Evolutionary conservation across 2,329 filamentous ascomycete genomes (phyloP), one percentile per base, ranked within the genome.

Genomic region (Pestalotiopsis sp.): DNA sequence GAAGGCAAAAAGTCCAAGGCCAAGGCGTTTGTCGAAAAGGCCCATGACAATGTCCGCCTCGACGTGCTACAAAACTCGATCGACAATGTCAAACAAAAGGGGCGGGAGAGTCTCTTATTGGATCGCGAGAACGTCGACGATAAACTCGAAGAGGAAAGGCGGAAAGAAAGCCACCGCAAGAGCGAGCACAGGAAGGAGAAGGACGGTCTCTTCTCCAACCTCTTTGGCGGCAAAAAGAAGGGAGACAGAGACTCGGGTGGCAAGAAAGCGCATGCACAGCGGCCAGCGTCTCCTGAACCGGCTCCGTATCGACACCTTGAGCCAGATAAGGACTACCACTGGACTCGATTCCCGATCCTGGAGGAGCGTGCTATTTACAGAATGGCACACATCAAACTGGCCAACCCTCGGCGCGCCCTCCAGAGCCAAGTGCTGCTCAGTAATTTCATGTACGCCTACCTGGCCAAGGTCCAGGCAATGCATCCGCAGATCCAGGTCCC

Each of bases 401-500:
- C 96, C n/a, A 98, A 99, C 77, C 96, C 96, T 49, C 91, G 95
- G 59, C 91, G 96, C 68, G 93, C 95, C 56, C 83, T 99, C 65
- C 92, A 97, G 77, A 98, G 95, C 70, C 96, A 99, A 80, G 96
- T 99, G 25, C 85, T 99, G 69, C 88, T 99, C 73, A 98, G 95
- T 82, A 99, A 99, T 80, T 99, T 99, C 81, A 99, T 99, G 96
- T 99, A 99, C 83, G 96, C 94, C 68, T 99, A 99, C 79, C 88
- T 99, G 72, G 96, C 96, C 71, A 99, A 98, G 80, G 96, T 99
- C 60, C 96, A 99, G 82, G 94, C 97, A 76, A 98, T 98, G 93
- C 96, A 99, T 80, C 96, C 96, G 58, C 93, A 97, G 77, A 93
- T 98, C 82, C 93, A 97, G 75, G 91, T 97, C 58, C 93, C 93